Evolutionary conservation across 2,329 filamentous ascomycete genomes (phyloP).

Genomic region (Trichoderma sp.): DNA sequence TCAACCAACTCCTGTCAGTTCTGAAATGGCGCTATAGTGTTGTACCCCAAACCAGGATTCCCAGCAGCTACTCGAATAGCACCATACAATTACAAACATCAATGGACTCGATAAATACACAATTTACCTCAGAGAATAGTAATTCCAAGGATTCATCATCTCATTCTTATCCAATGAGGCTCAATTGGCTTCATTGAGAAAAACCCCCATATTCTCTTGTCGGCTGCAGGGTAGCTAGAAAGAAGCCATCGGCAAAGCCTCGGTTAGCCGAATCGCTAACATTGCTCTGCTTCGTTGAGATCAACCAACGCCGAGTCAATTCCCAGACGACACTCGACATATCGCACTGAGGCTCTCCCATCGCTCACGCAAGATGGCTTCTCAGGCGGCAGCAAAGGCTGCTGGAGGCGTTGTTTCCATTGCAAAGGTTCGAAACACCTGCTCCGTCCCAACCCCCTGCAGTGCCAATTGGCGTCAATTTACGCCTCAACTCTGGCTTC

Average conservation of each 20-base stretch:
- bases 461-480: not conserved
- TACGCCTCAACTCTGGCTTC: not conserved
- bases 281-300: not conserved
- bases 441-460: slow-evolving; percentile 20
- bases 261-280: slow-evolving; percentile 31
- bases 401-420: slow-evolving; percentile 57
- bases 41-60: no score
- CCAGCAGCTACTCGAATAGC: not conserved
- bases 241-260: slow-evolving; percentile 28
- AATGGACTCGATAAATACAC: not conserved
- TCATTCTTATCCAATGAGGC: not conserved
- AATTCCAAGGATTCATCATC: not conserved
- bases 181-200: not conserved
- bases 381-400: slow-evolving; percentile 60
- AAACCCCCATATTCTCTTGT: not conserved
- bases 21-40: no score
- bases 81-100: not conserved
- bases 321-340: slow-evolving; percentile 16
- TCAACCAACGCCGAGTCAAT: slow-evolving; percentile 33
- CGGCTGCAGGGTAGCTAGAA: not conserved
- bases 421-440: slow-evolving; percentile 52
- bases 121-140: not conserved
- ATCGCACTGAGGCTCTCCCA: slow-evolving; percentile 22
- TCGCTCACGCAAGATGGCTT: slow-evolving; percentile 54
- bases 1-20: not conserved